Evolutionary conservation across 2,329 filamentous ascomycete species (phyloP), one percentile per base, ranked within the genome.

Genomic region (Penicillium thymicola): DNA sequence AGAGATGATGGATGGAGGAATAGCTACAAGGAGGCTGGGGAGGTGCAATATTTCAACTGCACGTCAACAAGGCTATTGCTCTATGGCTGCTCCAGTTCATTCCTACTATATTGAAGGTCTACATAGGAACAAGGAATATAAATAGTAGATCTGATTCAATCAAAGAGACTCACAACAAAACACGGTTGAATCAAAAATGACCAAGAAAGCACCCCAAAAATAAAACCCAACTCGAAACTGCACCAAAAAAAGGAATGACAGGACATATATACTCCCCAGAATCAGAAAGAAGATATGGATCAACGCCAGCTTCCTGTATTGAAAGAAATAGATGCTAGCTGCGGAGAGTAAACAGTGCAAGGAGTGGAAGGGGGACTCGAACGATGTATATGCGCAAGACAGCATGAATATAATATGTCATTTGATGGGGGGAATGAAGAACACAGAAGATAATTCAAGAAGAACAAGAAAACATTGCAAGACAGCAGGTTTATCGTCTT

Each of bases 261-360:
- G 36, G 52, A 42, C n/a, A 44, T 40, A 36, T 36, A 21, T 47
- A 46, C 41, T 47, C 27, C 34, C 37, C 30, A 25, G 25, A 9
- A 36, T 16, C 59, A 64, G 61, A 65, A 58, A 18, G 40, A 44
- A 48, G 23, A 51, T 42, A 38, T 4, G n/a, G 25, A 43, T 18
- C 56, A 63, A 62, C 65, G 62, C 65, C 63, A 54, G 63, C 53
- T 64, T 59, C 61, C 64, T 68, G 55, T 65, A 66, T 67, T 54
- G 57, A 61, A 50, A 51, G 53, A 56, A 63, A 55, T 55, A 63
- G 23, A 51, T 47, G 54, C 48, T 56, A 53, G 34, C 42, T 41
- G 41, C 41, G 23, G 10, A 34, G 14, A 21, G 43, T 53, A 40
- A 23, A 25, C 18, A 42, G 41, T 30, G 13, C 27, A 41, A 27